Conservation (phyloP, 2,329 filamentous ascomycete genomes). For the Verticillium tricorpus region DNA sequence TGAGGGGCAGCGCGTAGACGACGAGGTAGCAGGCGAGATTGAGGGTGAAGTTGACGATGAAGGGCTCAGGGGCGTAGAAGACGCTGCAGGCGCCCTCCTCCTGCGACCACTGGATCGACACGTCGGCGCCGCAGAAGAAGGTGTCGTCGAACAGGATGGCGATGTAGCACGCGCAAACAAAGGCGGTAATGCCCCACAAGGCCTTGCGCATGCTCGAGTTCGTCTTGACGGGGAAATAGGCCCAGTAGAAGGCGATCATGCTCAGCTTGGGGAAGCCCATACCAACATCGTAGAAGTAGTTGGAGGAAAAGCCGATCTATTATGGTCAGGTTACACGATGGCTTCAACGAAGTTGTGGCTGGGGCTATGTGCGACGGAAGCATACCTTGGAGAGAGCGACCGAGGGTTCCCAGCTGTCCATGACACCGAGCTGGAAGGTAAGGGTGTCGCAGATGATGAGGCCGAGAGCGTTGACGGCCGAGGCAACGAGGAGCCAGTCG, state of each 20-base stretch:
- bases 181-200: slow-evolving; percentile 24
- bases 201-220: slow-evolving; percentile 20
- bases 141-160: slow-evolving; percentile 27
- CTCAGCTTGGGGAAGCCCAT: slow-evolving; percentile 31
- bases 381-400: slow-evolving; percentile 25
- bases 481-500: slow-evolving; percentile 22
- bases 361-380: rapidly evolving
- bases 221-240: slow-evolving; percentile 22
- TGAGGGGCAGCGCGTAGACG: slow-evolving; percentile 26
- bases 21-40: slow-evolving; percentile 27
- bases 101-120: slow-evolving; percentile 28
- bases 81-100: slow-evolving; percentile 30
- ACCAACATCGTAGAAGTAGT: slow-evolving; percentile 31
- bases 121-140: slow-evolving; percentile 27
- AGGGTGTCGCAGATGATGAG: slow-evolving; percentile 29
- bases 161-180: slow-evolving; percentile 23
- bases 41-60: slow-evolving; percentile 28
- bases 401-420: slow-evolving; percentile 23
- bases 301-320: slow-evolving; percentile 28
- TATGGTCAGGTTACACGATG: not conserved
- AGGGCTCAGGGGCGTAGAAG: slow-evolving; percentile 26
- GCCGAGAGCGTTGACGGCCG: slow-evolving; percentile 23
- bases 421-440: slow-evolving; percentile 24
- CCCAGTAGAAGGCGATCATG: slow-evolving; percentile 31
- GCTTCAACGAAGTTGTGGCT: too few species aligned